A percentile compares a stretch with the other conserved stretches of the same genome.
Evolutionary conservation across 495 filamentous ascomycete genomes (phyloP).

Genomic region (Trichoderma gamsii): DNA sequence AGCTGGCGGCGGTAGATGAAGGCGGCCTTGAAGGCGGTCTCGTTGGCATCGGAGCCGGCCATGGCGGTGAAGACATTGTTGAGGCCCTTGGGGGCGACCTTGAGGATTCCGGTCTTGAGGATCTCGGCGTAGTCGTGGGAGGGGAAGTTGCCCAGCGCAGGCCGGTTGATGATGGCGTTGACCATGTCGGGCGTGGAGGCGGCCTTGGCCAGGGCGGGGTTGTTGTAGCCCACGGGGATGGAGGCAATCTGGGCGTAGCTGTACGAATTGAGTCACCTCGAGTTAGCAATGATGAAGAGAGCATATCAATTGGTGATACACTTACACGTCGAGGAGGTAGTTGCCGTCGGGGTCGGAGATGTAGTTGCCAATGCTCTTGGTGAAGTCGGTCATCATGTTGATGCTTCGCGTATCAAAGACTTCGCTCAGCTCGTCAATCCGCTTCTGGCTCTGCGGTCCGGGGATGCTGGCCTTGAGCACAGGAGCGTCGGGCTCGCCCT

Average conservation of each 20-base stretch:
- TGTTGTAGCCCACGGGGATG: slow-evolving; percentile 96
- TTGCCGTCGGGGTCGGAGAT: slow-evolving; percentile 89
- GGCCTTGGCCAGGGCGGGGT: slow-evolving; percentile 67
- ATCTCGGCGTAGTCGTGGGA: slow-evolving; percentile 81
- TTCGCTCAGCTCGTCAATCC: slow-evolving; percentile 56
- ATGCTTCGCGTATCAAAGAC: slow-evolving; percentile 91
- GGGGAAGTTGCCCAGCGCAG: slow-evolving; percentile 94
- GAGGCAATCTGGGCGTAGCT: slow-evolving; percentile 95
- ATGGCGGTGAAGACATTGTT: slow-evolving; percentile 96
- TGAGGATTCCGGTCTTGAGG: slow-evolving; percentile 80
- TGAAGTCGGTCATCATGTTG: slow-evolving; percentile 88
- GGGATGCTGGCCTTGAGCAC: slow-evolving; percentile 73
- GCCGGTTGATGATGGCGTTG: slow-evolving; percentile 82
- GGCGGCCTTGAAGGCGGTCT: slow-evolving; percentile 98
- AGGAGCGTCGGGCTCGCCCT: slow-evolving; percentile 71
- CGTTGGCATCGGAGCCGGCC: slow-evolving; percentile 95
- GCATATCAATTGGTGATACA: slow-evolving; percentile 18
- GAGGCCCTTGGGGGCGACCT: slow-evolving; percentile 82
- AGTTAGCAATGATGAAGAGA: not conserved
- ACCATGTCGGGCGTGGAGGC: slow-evolving; percentile 74
- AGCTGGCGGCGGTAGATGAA: slow-evolving; percentile 95
- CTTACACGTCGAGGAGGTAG: slow-evolving; percentile 70
- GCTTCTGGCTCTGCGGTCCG: slow-evolving; percentile 69
- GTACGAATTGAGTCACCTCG: not conserved
- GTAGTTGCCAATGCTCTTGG: slow-evolving; percentile 65